Base-by-base conservation (phyloP, 306 rosid genomes). In the Bauhinia variegata region DNA sequence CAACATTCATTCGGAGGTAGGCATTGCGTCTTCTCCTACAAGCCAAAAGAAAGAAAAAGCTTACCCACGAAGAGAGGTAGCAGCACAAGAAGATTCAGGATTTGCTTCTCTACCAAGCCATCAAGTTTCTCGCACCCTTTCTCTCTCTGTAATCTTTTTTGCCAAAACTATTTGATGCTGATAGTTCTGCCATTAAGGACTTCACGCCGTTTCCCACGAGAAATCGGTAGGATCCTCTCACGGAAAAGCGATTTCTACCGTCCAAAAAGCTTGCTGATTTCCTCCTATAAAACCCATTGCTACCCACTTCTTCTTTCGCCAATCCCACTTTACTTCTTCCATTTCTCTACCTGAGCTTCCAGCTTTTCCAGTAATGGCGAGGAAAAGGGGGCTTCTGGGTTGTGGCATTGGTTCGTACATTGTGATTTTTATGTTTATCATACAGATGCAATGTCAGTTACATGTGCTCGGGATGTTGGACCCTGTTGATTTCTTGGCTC, bases 401-500 rank as follows among this genome's bases (percentile, higher is more conserved):
- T 16, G 62, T 37, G 57, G 60, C 28, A 31, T 54, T 16, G 30
- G 7, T 57, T 75, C 58, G 15, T 59, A 44, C 60, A 11, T 68
- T 46, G 54, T 79, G 12, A 3, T 82, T 44, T 49, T 56, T 4
- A 5, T 87, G 7, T 87, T 65, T 42, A 18, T 82, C 5, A 5
- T 79, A n/a, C 88, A 68, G 30, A 11, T 67, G 7, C 90, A 73
- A 2, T 47, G 68, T 16, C 48, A 49, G 10, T 13, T 75, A 0
- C 47, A 58, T 2, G 85, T 64, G 0, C 15, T 38, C 4, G 95
- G 95, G n/a, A 86, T 95, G 75, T 64, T 95, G 44, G 92, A 95
- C 82, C 99, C 99, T 0, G 63, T 79, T 13, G 99, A 95, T 80
- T 95, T 95, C 70, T 76, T 95, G 58, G 91, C 99, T 30, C 83